Conservation (phyloP, 225 moss, liverwort and hornwort genomes). For the Pleurozium schreberi region DNA sequence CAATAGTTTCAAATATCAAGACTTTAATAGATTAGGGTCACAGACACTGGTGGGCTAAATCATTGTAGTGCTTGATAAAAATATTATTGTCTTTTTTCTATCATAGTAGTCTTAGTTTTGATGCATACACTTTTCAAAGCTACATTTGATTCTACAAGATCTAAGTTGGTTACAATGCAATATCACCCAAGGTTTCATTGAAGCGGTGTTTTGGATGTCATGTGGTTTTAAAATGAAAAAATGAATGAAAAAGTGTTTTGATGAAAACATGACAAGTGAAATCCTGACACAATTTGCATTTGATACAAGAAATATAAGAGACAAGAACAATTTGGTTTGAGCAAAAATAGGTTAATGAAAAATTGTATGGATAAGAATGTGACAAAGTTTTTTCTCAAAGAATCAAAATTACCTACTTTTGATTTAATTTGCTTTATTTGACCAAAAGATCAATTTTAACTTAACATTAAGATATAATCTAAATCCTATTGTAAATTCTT, state of each 20-base stretch:
- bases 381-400: no score
- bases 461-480: no score
- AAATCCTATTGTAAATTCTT: no score
- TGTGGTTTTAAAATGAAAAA: not conserved
- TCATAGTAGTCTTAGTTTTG: not conserved
- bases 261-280: no score
- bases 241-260: not conserved
- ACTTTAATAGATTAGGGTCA: not conserved
- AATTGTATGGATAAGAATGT: no score
- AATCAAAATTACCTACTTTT: no score
- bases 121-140: not conserved
- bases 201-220: not conserved
- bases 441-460: no score
- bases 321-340: no score
- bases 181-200: not conserved
- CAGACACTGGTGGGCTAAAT: not conserved
- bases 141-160: not conserved
- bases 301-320: not conserved
- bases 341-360: no score
- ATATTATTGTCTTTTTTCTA: not conserved
- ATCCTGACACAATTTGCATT: no score
- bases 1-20: not conserved
- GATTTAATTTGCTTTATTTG: no score
- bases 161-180: not conserved
- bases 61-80: not conserved